phyloP scores from a whole-genome alignment of 768 basidiomycete genomes.

The Lyophyllum atratum region DNA sequence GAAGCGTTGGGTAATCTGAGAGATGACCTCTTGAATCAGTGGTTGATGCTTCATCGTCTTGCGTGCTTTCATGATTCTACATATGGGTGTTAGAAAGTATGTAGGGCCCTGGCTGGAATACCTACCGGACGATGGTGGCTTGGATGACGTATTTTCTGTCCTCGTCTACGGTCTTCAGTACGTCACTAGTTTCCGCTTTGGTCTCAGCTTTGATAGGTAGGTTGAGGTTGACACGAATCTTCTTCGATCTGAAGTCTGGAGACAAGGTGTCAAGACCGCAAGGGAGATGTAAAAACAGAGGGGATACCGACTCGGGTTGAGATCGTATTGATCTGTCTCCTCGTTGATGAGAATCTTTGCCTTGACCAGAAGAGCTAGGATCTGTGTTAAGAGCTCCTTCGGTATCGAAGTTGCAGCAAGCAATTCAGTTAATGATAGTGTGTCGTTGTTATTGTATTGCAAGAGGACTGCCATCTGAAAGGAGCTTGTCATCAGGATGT shows the following conservation, averaged over 20 bases:
- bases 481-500: constrained; percentile 92
- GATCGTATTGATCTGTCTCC: constrained; percentile 85
- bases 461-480: constrained; percentile 95
- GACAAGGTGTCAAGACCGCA: background rate
- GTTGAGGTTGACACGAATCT: constrained; percentile 91
- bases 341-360: constrained; percentile 89
- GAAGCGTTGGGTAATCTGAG: constrained; percentile 85
- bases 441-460: constrained; percentile 92
- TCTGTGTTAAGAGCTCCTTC: constrained; percentile 78
- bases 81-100: constrained; percentile 1
- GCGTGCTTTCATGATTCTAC: constrained; percentile 91
- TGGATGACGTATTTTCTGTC: constrained; percentile 97
- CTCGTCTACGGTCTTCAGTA: constrained; percentile 93
- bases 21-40: constrained; percentile 87
- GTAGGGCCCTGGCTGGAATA: constrained; percentile 3
- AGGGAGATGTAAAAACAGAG: background rate
- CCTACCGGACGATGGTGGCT: constrained; percentile 84
- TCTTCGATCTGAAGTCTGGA: constrained; percentile 87
- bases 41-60: constrained; percentile 95
- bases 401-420: constrained; percentile 75
- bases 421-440: constrained; percentile 77
- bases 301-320: constrained; percentile 66
- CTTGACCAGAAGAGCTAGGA: constrained; percentile 75
- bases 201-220: constrained; percentile 93
- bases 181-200: constrained; percentile 87